phyloP scores from a whole-genome alignment of 129 eudicot genomes.

The Solidago caesia region DNA sequence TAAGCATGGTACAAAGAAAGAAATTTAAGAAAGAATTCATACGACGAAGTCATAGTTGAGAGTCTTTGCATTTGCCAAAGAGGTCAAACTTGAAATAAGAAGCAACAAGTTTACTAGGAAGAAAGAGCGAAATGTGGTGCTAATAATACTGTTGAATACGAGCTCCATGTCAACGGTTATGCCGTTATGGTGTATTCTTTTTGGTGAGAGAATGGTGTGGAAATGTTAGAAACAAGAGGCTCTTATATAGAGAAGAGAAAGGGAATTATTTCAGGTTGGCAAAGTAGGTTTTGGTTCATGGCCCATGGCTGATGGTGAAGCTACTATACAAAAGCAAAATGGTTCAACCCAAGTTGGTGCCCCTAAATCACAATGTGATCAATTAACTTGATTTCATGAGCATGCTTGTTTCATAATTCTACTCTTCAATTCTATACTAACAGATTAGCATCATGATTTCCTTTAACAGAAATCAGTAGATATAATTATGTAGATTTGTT shows the following conservation, averaged over 20 bases:
- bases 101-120: constrained; percentile 42
- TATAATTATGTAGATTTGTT: not conserved
- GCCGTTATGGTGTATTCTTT: constrained; percentile 1
- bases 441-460: constrained; percentile 25
- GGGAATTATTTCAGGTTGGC: constrained; percentile 57
- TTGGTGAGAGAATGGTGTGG: constrained; percentile 26
- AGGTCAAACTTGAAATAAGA: constrained; percentile 40
- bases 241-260: constrained; percentile 44
- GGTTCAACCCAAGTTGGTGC: constrained; percentile 80
- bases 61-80: constrained; percentile 49
- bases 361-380: constrained; percentile 44
- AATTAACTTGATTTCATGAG: constrained; percentile 14
- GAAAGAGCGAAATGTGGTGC: constrained; percentile 13
- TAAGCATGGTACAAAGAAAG: not conserved
- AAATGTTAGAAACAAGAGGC: constrained; percentile 24
- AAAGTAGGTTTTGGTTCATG: constrained; percentile 56
- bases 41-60: constrained; percentile 78
- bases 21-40: constrained; percentile 27
- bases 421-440: not conserved
- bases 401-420: constrained; percentile 47
- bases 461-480: constrained; percentile 23
- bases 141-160: constrained; percentile 23
- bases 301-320: constrained; percentile 36
- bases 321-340: constrained; percentile 19
- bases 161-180: constrained; percentile 30